These are phyloP conservation scores for Hemisphaericaspora xylanilytica DNA, from an alignment of 1,139 yeast genomes.

Conservation along the genomic window DNA sequence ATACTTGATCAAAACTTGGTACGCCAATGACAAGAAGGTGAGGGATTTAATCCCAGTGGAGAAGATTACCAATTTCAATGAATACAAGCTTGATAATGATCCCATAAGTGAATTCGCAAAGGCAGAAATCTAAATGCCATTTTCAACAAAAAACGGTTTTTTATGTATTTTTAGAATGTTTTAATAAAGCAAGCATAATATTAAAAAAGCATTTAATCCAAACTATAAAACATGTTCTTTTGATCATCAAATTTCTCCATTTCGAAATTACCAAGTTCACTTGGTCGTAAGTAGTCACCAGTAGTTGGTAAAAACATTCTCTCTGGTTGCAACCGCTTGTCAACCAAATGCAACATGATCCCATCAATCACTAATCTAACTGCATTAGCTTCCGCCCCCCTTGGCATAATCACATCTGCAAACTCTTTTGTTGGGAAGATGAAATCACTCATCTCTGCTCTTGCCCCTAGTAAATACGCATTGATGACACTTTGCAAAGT, in stretches of 20 bases:
- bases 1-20: constrained; percentile 66
- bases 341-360: constrained; percentile 34
- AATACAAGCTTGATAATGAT: constrained; percentile 44
- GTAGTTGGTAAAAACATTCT: constrained; percentile 13
- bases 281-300: constrained; percentile 25
- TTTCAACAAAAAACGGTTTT: constrained; percentile 3
- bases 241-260: constrained; percentile 46
- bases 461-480: constrained; percentile 60
- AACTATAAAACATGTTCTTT: constrained; percentile 52
- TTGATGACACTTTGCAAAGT: constrained; percentile 52
- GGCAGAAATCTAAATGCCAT: constrained; percentile 4
- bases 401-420: constrained; percentile 81
- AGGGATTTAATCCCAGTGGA: constrained; percentile 50
- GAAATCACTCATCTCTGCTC: constrained; percentile 74
- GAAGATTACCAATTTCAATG: constrained; percentile 28
- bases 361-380: constrained; percentile 76
- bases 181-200: too few species aligned
- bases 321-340: constrained; percentile 17
- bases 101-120: constrained; percentile 44
- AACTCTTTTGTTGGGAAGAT: constrained; percentile 72
- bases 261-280: constrained; percentile 25
- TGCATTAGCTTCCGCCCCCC: constrained; percentile 66
- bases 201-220: too few species aligned
- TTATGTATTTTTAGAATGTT: constrained; percentile 3
- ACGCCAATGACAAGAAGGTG: constrained; percentile 56